Evolutionary conservation across 208 protist genomes (phyloP), one percentile per base, ranked within the genome.

Genomic region (Herpetomonas muscarum): DNA sequence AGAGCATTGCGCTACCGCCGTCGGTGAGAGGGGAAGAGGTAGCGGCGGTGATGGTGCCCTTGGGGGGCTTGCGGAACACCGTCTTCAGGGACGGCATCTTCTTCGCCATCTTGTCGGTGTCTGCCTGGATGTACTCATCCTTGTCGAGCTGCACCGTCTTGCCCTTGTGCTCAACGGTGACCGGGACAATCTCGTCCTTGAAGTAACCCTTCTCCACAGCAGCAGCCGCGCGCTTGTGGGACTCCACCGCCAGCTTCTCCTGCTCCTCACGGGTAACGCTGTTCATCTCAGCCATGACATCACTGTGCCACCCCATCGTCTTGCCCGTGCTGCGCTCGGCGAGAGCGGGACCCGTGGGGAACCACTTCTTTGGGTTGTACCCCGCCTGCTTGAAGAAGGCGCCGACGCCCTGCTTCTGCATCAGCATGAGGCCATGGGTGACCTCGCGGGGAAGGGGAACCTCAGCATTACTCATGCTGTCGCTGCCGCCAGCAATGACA

Each of bases 241-340:
- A 90, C 5, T 36, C 31, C 22, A 81, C 29, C 0, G 87, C 80
- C 32, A 94, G 81, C 31, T 41, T 64, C 42, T 96, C 90, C 65
- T 96, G 90, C 28, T 71, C 76, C 17, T 53, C 67, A 26, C 90
- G 67, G 21, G 71, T 55, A 25, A 96, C 81, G 12, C 70, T 61
- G 62, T 90, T 89, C 25, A 91, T 57, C 58, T 96, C 90, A 0
- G 49, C 87, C 39, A 94, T 96, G 22, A 91, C 50, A 39, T 96
- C 87, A 1, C 77, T 76, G 63, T 94, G 87, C 69, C 75, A 96
- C 22, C 90, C 90, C 90, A 96, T 96, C 24, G 86, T 91, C 57
- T 90, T 92, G 0, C 90, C 90, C 1, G 90, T 94, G 48, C 73
- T 90, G 22, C 87, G 64, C 59, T 96, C 87, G 1, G 83, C 81